Conservation (phyloP, 805 yeast genomes). For the Saccharomycopsis sp. region DNA sequence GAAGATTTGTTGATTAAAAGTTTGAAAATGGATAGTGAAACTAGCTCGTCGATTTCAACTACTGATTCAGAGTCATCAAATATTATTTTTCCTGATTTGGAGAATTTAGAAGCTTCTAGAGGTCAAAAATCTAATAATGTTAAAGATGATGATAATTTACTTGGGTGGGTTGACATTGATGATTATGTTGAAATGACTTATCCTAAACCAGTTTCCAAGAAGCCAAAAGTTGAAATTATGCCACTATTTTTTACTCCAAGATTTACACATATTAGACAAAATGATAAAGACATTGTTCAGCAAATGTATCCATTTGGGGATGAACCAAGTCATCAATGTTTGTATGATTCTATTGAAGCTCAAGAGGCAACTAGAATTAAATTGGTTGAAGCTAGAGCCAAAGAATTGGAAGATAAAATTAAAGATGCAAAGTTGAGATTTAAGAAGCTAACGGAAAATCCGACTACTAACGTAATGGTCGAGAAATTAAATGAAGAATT, state of each 20-base stretch:
- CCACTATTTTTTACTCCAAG: constrained; percentile 50
- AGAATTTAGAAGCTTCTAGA: neutral
- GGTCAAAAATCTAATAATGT: constrained; percentile 2
- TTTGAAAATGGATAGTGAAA: constrained; percentile 25
- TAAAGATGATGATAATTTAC: constrained; percentile 8
- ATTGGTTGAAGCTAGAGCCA: constrained; percentile 35
- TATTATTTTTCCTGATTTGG: constrained; percentile 9
- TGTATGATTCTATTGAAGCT: constrained; percentile 46
- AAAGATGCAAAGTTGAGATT: constrained; percentile 27
- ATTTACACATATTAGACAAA: constrained; percentile 54
- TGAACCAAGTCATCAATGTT: constrained; percentile 47
- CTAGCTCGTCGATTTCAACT: constrained; percentile 18
- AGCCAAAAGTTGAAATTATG: constrained; percentile 38
- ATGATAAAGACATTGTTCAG: constrained; percentile 35
- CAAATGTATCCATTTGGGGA: constrained; percentile 53
- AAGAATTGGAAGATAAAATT: constrained; percentile 36
- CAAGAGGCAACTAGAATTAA: constrained; percentile 43
- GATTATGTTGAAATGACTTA: constrained; percentile 70
- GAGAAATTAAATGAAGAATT: constrained; percentile 25
- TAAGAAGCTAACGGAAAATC: constrained; percentile 15
- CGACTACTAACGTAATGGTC: constrained; percentile 1
- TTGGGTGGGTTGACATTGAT: constrained; percentile 64
- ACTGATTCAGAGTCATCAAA: constrained; percentile 16
- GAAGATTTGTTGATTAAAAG: constrained; percentile 35
- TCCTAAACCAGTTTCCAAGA: constrained; percentile 32